Evolutionary conservation across 768 basidiomycete genomes (phyloP).

Genomic region (Postia placenta): DNA sequence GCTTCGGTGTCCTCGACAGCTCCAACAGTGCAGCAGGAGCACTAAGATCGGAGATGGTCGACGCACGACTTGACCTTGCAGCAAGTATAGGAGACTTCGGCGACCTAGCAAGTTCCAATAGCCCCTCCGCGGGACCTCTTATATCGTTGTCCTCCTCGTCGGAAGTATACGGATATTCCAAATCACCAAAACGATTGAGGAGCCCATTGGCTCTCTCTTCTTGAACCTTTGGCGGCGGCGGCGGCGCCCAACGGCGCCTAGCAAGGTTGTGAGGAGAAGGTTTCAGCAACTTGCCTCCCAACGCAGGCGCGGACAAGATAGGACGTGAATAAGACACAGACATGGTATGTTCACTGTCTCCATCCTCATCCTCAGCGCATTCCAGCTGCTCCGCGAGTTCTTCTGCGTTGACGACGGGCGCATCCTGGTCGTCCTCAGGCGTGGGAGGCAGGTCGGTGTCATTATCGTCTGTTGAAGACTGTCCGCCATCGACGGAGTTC

Average conservation of each 20-base stretch:
- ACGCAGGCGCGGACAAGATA: not conserved
- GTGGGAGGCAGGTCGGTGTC: constrained; percentile 19
- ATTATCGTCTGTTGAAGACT: constrained; percentile 13
- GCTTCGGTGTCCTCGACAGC: not conserved
- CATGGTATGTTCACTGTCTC: not conserved
- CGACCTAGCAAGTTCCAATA: no score
- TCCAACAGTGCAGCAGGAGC: no score
- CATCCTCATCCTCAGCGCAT: constrained; percentile 9
- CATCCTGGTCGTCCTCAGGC: constrained; percentile 12
- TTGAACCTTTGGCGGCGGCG: no score
- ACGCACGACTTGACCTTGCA: no score
- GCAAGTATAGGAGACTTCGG: not conserved
- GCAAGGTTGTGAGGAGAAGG: constrained; percentile 24
- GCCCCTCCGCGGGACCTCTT: not conserved
- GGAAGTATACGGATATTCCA: not conserved
- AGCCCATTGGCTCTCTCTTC: no score
- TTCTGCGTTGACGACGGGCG: constrained; percentile 2
- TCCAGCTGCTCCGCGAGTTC: not conserved
- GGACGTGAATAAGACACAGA: not conserved
- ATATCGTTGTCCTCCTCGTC: not conserved
- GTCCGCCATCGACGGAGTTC: constrained; percentile 1
- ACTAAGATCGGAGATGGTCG: no score
- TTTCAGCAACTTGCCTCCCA: constrained; percentile 13
- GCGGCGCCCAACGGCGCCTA: constrained; percentile 20
- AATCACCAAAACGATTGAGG: no score